phyloP scores from a whole-genome alignment of 805 yeast species.

The Phaffomyces opuntiae region DNA sequence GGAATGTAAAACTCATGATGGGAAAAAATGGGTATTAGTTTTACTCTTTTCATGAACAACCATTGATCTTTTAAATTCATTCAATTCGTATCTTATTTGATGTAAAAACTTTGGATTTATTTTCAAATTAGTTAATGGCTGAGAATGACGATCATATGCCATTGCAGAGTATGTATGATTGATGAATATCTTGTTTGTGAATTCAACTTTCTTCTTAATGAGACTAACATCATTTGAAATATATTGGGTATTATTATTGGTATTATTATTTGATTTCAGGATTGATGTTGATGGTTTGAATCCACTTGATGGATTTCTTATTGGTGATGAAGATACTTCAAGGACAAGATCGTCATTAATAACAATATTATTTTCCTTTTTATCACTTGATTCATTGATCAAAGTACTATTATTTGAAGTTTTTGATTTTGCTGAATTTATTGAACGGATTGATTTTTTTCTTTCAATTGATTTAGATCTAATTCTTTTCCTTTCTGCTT shows the following conservation, averaged over 20 bases:
- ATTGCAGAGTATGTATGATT: conserved; percentile 47
- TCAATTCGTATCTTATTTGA: conserved; percentile 57
- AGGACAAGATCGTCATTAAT: conserved; percentile 9
- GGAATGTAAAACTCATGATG: conserved; percentile 18
- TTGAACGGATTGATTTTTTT: conserved; percentile 27
- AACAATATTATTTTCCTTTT: not conserved
- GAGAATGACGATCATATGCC: conserved; percentile 47
- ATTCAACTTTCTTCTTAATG: conserved; percentile 28
- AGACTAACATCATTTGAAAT: not conserved
- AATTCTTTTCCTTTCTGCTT: conserved; percentile 22
- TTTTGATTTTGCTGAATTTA: conserved; percentile 19
- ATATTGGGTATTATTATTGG: too few species aligned
- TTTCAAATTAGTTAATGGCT: conserved; percentile 33
- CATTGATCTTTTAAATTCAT: conserved; percentile 64
- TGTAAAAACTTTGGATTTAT: conserved; percentile 45
- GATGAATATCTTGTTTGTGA: conserved; percentile 40
- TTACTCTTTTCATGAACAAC: conserved; percentile 55
- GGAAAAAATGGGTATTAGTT: conserved; percentile 60
- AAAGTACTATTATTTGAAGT: conserved; percentile 3
- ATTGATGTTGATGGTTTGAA: not conserved
- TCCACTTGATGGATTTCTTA: conserved; percentile 6
- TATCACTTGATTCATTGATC: not conserved
- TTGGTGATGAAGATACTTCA: conserved; percentile 11
- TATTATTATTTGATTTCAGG: not conserved
- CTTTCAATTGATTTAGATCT: conserved; percentile 31